Percentiles rank a stretch among this genome's conserved stretches.
These are phyloP conservation scores for Annona cherimola DNA, from an alignment of 164 flowering plant species.

Conservation along the genomic window DNA sequence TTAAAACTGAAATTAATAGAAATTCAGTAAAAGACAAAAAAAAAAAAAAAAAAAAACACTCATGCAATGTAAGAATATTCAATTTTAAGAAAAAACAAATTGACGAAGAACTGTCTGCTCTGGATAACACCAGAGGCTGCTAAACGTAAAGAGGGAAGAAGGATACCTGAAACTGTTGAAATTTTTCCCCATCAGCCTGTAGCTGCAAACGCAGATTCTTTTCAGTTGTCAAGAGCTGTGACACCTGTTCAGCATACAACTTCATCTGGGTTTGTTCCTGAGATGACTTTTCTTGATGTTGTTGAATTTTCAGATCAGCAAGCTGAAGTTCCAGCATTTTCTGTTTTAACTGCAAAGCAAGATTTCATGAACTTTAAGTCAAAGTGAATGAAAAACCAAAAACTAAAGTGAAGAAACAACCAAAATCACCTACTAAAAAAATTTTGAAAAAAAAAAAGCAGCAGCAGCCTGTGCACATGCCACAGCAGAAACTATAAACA, in stretches of 20 bases:
- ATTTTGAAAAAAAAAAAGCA: background rate
- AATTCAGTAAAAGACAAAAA: no score
- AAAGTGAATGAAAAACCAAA: background rate
- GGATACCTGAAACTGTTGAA: slow-evolving; percentile 86
- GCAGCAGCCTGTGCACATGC: background rate
- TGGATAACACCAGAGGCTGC: background rate
- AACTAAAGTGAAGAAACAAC: background rate
- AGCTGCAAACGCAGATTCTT: slow-evolving; percentile 78
- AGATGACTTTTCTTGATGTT: slow-evolving; percentile 68
- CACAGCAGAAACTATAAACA: background rate
- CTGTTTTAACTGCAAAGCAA: slow-evolving; percentile 72
- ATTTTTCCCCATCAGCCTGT: slow-evolving; percentile 90
- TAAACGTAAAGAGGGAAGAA: slow-evolving; percentile 5
- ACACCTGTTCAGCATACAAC: slow-evolving; percentile 83
- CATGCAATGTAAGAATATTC: background rate
- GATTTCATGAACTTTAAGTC: slow-evolving; percentile 6
- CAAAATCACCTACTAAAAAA: background rate
- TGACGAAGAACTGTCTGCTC: background rate
- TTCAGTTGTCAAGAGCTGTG: slow-evolving; percentile 77
- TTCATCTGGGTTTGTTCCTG: slow-evolving; percentile 88
- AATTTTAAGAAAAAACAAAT: background rate
- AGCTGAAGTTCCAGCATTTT: slow-evolving; percentile 81
- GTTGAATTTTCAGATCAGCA: slow-evolving; percentile 80
- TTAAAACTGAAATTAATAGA: background rate
- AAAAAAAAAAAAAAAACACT: background rate